Base-by-base conservation (phyloP, 371 early-diverging fungal species). In the Mortierella sp. region DNA sequence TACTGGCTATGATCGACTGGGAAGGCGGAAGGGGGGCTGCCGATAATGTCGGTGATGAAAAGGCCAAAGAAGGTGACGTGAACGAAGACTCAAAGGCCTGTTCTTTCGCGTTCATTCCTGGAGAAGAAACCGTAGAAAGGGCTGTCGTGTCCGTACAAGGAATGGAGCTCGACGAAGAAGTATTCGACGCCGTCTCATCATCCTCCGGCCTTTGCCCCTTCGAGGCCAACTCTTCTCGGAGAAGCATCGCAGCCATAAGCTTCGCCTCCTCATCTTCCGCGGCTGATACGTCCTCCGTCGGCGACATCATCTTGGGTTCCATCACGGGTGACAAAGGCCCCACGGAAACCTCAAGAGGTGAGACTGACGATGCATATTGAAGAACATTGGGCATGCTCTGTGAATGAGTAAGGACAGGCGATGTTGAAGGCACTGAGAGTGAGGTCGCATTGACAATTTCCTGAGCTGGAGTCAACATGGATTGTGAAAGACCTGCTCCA, bases 111-210 rank as follows among this genome's bases (percentile, higher is more conserved):
- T 28, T 48, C 66, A 61, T 46, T 60, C 62, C 72, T 47, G 72
- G 66, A 2, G 72, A 65, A n/a, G 66, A 65, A 6, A 61, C 57
- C 4, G 64, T 42, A 0, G 72, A 72, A 26, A 64, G 52, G 5
- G 66, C 61, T 6, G 72, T 65, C 26, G 57, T 65, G 28, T 65
- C 66, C 12, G 72, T 65, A 31, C 66, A 65, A 21, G 60, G 65
- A 44, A 60, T 56, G 26, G 72, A 65, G 24, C 53, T 42, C 9
- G 57, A 64, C 6, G 60, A 61, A 14, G 72, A 65, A 3, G 47
- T 53, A 41, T 64, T 61, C 14, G 72, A 65, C 3, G 60, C 43
- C 1, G 60, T 60, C 17, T 65, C 72, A 41, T 72, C 72, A 31
- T 72, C 65, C 5, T 52, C 34, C n/a, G 23, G 59, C 5, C 24